phyloP scores from a whole-genome alignment of 1,284 basidiomycete genomes.

The Lentinus polychrous region DNA sequence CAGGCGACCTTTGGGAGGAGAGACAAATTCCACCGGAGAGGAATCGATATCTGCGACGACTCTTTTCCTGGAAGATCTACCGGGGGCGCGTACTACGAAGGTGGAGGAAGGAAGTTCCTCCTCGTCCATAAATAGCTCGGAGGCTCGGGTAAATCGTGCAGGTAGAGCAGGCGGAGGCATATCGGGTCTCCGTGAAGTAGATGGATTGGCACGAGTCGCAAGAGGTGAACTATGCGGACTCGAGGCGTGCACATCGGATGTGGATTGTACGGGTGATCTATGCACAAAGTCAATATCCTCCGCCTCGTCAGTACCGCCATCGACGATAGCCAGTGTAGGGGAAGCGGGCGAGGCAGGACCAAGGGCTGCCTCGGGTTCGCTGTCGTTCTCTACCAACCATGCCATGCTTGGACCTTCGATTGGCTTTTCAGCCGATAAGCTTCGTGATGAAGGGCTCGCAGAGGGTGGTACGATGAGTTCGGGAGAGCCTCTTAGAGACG shows the following conservation, averaged over 20 bases:
- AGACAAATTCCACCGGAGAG: conserved; percentile 30
- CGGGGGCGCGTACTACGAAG: conserved; percentile 45
- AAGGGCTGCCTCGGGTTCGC: conserved; percentile 41
- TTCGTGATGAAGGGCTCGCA: neutral
- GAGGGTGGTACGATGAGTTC: neutral
- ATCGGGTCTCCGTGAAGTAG: conserved; percentile 5
- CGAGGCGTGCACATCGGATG: neutral
- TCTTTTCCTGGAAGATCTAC: conserved; percentile 25
- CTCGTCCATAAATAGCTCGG: conserved; percentile 9
- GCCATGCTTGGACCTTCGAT: conserved; percentile 34
- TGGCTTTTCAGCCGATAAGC: neutral
- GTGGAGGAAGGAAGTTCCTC: conserved; percentile 33
- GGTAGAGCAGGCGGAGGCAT: conserved; percentile 40
- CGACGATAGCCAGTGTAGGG: conserved; percentile 2
- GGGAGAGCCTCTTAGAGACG: neutral
- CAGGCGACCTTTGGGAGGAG: conserved; percentile 41
- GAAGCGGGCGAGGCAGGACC: conserved; percentile 38
- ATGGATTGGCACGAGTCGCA: neutral
- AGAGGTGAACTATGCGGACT: too few species aligned
- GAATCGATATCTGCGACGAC: conserved; percentile 28
- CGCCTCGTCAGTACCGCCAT: conserved; percentile 10
- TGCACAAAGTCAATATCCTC: conserved; percentile 7
- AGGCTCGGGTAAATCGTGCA: conserved; percentile 16
- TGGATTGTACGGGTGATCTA: neutral
- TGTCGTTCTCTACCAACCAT: conserved; percentile 55